These are phyloP conservation scores for Paraconiothyrium brasiliense DNA, from an alignment of 2,329 filamentous ascomycete genomes.

Conservation along the genomic window DNA sequence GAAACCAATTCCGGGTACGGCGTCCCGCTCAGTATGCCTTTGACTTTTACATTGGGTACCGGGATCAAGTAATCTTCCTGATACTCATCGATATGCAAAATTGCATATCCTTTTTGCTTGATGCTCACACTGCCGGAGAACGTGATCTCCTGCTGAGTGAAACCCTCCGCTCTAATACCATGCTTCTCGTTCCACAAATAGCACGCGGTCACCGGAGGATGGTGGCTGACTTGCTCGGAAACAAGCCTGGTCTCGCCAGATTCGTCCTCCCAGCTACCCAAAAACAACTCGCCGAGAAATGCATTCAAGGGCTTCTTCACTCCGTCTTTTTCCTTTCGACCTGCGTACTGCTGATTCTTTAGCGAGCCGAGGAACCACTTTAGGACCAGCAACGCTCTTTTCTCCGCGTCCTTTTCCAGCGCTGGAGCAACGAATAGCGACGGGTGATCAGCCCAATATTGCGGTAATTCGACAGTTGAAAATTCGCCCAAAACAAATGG, in stretches of 20 bases:
- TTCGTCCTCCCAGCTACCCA: conserved; percentile 45
- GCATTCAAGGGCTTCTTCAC: conserved; percentile 63
- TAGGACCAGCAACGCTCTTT: conserved; percentile 56
- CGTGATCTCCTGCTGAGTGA: conserved; percentile 58
- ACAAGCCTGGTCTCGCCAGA: conserved; percentile 53
- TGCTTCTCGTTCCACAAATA: conserved; percentile 57
- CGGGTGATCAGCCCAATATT: conserved; percentile 58
- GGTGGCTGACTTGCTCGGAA: conserved; percentile 58
- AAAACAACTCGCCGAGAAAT: conserved; percentile 60
- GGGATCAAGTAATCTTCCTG: conserved; percentile 58
- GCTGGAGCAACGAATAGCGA: conserved; percentile 58
- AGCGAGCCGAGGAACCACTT: conserved; percentile 61
- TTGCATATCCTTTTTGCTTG: conserved; percentile 58
- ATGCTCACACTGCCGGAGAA: conserved; percentile 57
- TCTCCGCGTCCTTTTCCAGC: conserved; percentile 49
- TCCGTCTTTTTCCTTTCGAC: conserved; percentile 52
- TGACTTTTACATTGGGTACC: conserved; percentile 57
- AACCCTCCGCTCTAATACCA: conserved; percentile 56
- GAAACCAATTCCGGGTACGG: conserved; percentile 57
- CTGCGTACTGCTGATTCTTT: conserved; percentile 59
- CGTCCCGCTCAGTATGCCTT: conserved; percentile 54
- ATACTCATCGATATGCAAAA: conserved; percentile 55
- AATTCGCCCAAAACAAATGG: conserved; percentile 57
- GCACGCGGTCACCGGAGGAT: conserved; percentile 59
- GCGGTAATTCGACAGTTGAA: conserved; percentile 57